These are phyloP conservation scores for Schwanniomyces sp. DNA, from an alignment of 805 yeast species.

Conservation along the genomic window DNA sequence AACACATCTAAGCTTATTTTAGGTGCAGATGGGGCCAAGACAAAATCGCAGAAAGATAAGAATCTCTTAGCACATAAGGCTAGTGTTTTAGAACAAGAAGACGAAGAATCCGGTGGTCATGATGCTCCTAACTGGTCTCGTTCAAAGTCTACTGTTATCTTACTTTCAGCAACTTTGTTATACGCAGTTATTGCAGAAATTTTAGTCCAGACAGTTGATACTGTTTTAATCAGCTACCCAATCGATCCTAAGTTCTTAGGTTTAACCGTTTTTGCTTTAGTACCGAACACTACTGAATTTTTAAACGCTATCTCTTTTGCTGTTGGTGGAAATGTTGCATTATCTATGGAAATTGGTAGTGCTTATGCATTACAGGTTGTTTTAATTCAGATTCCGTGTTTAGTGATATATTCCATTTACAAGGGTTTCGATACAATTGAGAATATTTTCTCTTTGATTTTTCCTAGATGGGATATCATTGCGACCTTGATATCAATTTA, in stretches of 20 bases:
- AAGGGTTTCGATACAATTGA: slow-evolving; percentile 40
- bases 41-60: neutral
- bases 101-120: slow-evolving; percentile 62
- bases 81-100: slow-evolving; percentile 14
- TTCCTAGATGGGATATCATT: slow-evolving; percentile 94
- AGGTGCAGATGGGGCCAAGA: neutral
- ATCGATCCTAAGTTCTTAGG: slow-evolving; percentile 90
- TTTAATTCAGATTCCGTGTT: slow-evolving; percentile 85
- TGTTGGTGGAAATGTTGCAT: slow-evolving; percentile 90
- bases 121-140: slow-evolving; percentile 98
- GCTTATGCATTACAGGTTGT: slow-evolving; percentile 97
- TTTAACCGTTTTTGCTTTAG: slow-evolving; percentile 89
- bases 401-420: slow-evolving; percentile 71
- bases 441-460: slow-evolving; percentile 75
- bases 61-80: neutral
- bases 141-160: slow-evolving; percentile 74
- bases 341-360: slow-evolving; percentile 96
- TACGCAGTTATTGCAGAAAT: slow-evolving; percentile 96
- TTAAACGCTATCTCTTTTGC: slow-evolving; percentile 97
- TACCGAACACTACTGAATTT: slow-evolving; percentile 96
- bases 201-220: slow-evolving; percentile 88
- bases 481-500: slow-evolving; percentile 84
- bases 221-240: slow-evolving; percentile 75
- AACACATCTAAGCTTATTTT: slow-evolving; percentile 6
- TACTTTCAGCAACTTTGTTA: slow-evolving; percentile 78